Evolutionary conservation across 768 basidiomycete species (phyloP).

Genomic region (Lactarius akahatsu): DNA sequence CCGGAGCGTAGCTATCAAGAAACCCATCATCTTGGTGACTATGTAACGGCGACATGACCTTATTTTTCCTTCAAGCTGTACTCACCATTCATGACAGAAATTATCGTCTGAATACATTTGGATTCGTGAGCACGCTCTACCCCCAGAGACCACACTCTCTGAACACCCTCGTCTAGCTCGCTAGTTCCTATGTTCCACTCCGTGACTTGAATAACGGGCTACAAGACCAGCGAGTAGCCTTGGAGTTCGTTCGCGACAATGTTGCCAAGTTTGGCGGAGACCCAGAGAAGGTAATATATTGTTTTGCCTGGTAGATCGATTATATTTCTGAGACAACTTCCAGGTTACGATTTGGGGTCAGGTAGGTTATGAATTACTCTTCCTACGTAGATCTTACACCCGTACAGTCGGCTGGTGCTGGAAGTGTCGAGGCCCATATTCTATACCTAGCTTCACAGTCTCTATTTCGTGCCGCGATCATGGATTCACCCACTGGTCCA

Average conservation of each 20-base stretch:
- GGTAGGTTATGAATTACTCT: conserved; percentile 31
- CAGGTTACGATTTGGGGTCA: conserved; percentile 57
- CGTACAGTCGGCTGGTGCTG: conserved; percentile 48
- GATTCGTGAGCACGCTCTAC: conserved; percentile 40
- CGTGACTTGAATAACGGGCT: conserved; percentile 40
- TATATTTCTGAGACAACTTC: background rate
- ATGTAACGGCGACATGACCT: conserved; percentile 35
- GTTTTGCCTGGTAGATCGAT: background rate
- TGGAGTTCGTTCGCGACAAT: conserved; percentile 61
- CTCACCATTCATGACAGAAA: conserved; percentile 38
- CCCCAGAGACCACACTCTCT: background rate
- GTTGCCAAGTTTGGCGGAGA: conserved; percentile 44
- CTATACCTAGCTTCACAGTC: conserved; percentile 37
- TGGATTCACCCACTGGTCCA: conserved; percentile 51
- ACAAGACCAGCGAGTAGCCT: conserved; percentile 56
- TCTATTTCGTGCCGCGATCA: conserved; percentile 51
- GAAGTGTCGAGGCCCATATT: conserved; percentile 48
- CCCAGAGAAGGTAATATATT: conserved; percentile 47
- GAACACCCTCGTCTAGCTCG: conserved; percentile 36
- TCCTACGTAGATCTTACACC: background rate
- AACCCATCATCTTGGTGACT: conserved; percentile 59
- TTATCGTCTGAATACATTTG: conserved; percentile 56
- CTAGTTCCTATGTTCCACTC: conserved; percentile 44
- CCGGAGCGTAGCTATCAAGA: conserved; percentile 45
- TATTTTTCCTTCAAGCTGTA: background rate